Evolutionary conservation across 176 grass and related monocot species (phyloP).

Genomic region (Oryza meridionalis): DNA sequence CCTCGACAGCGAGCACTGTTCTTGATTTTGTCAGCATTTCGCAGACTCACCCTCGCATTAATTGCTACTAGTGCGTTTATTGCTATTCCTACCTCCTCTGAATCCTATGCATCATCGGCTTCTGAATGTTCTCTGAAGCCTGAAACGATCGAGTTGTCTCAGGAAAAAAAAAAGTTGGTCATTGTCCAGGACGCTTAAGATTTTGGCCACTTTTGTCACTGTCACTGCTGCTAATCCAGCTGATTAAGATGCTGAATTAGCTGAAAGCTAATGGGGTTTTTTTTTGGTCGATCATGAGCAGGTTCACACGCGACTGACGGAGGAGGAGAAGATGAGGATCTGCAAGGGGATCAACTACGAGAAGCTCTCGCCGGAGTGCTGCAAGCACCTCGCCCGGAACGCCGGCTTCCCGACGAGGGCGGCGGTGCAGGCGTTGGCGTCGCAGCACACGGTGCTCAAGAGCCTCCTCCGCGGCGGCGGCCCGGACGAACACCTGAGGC

Average conservation of each 20-base stretch:
- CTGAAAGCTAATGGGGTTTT: neutral
- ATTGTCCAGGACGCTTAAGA: neutral
- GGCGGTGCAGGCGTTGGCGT: constrained; percentile 81
- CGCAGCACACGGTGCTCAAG: constrained; percentile 83
- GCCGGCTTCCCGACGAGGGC: constrained; percentile 75
- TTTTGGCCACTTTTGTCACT: constrained; percentile 4
- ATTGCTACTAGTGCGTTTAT: constrained; percentile 18
- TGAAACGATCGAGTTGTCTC: constrained; percentile 19
- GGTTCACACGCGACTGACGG: constrained; percentile 68
- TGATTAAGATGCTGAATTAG: neutral
- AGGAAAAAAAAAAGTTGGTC: neutral
- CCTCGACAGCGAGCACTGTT: neutral
- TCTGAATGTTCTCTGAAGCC: constrained; percentile 44
- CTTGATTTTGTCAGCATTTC: constrained; percentile 13
- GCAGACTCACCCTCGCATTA: constrained; percentile 18
- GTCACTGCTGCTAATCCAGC: neutral
- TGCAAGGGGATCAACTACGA: constrained; percentile 83
- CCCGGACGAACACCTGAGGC: constrained; percentile 42
- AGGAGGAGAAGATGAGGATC: constrained; percentile 93
- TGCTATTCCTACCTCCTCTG: neutral
- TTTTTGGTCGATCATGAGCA: constrained; percentile 33
- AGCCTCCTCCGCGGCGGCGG: constrained; percentile 56
- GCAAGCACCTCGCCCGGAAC: constrained; percentile 83
- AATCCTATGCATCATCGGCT: constrained; percentile 14
- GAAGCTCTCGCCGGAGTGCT: constrained; percentile 89